phyloP scores from a whole-genome alignment of 768 basidiomycete species.

The Lyophyllum shimeji region DNA sequence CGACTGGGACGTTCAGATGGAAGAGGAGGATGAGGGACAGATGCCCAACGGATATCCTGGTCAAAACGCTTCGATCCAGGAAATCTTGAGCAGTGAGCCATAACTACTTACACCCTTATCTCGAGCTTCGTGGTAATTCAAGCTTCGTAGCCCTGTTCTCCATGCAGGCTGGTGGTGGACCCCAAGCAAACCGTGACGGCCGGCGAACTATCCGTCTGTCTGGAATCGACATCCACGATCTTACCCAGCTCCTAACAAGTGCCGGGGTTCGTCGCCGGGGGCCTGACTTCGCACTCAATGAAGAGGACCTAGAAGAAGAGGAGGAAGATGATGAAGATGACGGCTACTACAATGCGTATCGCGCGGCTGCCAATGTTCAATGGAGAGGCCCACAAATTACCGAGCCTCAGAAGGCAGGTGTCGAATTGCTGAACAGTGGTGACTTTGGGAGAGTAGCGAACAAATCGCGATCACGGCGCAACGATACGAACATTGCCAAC shows the following conservation, averaged over 20 bases:
- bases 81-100: slow-evolving; percentile 27
- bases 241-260: slow-evolving; percentile 27
- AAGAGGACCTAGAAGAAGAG: slow-evolving; percentile 20
- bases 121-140: not conserved
- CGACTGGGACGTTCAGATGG: slow-evolving; percentile 20
- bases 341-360: slow-evolving; percentile 33
- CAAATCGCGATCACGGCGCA: slow-evolving; percentile 43
- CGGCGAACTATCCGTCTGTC: slow-evolving; percentile 21
- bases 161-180: slow-evolving; percentile 26
- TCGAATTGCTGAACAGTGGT: slow-evolving; percentile 67
- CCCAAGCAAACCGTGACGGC: slow-evolving; percentile 9
- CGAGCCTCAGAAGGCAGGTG: slow-evolving; percentile 63
- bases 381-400: slow-evolving; percentile 35
- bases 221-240: slow-evolving; percentile 30
- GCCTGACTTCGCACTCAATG: slow-evolving; percentile 1
- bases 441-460: slow-evolving; percentile 72
- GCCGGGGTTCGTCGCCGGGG: not conserved
- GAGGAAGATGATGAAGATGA: slow-evolving; percentile 38
- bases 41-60: not conserved
- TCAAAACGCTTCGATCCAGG: slow-evolving; percentile 18
- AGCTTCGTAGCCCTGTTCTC: slow-evolving; percentile 29
- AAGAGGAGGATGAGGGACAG: slow-evolving; percentile 18
- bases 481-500: slow-evolving; percentile 48
- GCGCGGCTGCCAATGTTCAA: slow-evolving; percentile 2
- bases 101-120: not conserved